Conservation (phyloP, 129 eudicot species). For the carrot (Daucus carota) region DH1_v3.0 NC_030385.2:36624001-36624500, state of each 20-base stretch:
- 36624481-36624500: slow-evolving; percentile 7
- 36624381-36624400: not conserved
- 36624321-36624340: not conserved
- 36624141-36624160: not conserved
- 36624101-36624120: too few relatives aligned
- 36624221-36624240: too few relatives aligned
- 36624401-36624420: slow-evolving; percentile 4
- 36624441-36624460: slow-evolving; percentile 6
- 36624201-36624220: not conserved
- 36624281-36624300: not conserved
- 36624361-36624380: slow-evolving; percentile 1
- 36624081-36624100: too few relatives aligned
- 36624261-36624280: not conserved
- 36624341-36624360: not conserved
- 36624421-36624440: slow-evolving; percentile 1
- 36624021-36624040: not conserved
- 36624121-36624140: not conserved
- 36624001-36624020: slow-evolving; percentile 6
- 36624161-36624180: not conserved
- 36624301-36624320: not conserved
- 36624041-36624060: not conserved
- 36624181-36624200: not conserved
- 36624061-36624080: not conserved
- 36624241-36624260: not conserved
- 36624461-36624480: slow-evolving; percentile 7